Base-by-base conservation (phyloP, 306 rosid species). In the Vigna trinervia region DNA sequence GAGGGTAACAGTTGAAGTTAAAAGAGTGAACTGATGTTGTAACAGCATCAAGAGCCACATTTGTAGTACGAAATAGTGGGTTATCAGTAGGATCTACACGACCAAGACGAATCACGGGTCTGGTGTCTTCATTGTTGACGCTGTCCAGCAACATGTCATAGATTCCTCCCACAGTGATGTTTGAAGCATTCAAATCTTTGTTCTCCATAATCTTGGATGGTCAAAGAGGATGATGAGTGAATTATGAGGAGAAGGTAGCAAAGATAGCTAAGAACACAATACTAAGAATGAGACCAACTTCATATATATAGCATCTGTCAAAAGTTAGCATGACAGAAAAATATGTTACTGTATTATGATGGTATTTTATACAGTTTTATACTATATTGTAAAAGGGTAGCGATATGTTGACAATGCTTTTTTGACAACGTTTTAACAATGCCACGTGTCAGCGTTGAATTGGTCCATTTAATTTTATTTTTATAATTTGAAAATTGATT, bases 1-100 rank as follows among this genome's bases (percentile, higher is more conserved):
- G 82, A 85, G 93, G 71, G 60, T 87, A 89, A 20, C 77, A 66
- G 79, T 89, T 89, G 88, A 83, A 87, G 6, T 74, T 13, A 7
- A 3, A 70, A 19, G 91, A 85, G 1, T 74, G 70, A 48, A 77
- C 59, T 5, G 86, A 61, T 11, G 12, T 50, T 30, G 69, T 30
- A 13, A 85, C 14, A 56, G 91, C 86, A 20, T 87, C 69, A 30
- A 78, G 46, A 38, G 81, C 80, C 0, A 26, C 8, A 2, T 78
- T 32, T 28, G 80, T 20, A 14, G 91, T 77, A 1, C 52, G 74
- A 60, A 81, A 87, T 65, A 77, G 19, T 0, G 82, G 82, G 48
- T 26, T 85, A 12, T 62, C 74, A 0, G 89, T 80, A 28, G 91
- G 93, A 28, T 89, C 93, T 2, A 80, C 89, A 48, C 78, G 83